These are phyloP conservation scores for Zygotorulaspora florentina DNA, from an alignment of 805 yeast genomes.

Conservation along the genomic window DNA sequence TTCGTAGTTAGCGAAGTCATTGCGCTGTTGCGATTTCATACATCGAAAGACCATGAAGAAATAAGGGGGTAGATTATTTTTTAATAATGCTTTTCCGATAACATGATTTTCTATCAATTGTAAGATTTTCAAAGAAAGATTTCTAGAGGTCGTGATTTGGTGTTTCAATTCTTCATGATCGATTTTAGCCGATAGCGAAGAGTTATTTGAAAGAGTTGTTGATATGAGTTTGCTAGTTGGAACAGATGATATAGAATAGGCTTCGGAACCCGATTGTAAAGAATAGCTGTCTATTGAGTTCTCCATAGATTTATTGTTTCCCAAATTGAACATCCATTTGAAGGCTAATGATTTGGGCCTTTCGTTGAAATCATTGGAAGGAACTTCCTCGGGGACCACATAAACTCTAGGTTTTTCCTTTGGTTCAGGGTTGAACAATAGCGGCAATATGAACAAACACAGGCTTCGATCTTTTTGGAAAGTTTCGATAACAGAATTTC, in stretches of 20 bases:
- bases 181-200: background rate
- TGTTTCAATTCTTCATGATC: conserved; percentile 8
- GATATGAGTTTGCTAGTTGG: conserved; percentile 1
- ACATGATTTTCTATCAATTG: conserved; percentile 20
- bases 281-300: conserved; percentile 2
- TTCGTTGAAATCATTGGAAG: conserved; percentile 2
- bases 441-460: conserved; percentile 16
- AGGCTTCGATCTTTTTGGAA: conserved; percentile 16
- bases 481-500: conserved; percentile 5
- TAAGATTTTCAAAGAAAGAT: conserved; percentile 15
- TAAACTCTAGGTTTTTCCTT: background rate
- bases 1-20: background rate
- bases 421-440: conserved; percentile 10
- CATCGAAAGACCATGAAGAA: conserved; percentile 8
- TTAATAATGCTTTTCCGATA: conserved; percentile 19
- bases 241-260: conserved; percentile 5
- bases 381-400: background rate
- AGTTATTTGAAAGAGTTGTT: background rate
- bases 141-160: conserved; percentile 13
- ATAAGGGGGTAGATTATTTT: conserved; percentile 13
- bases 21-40: conserved; percentile 6
- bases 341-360: conserved; percentile 9
- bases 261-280: conserved; percentile 5
- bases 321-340: conserved; percentile 11
- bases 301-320: conserved; percentile 6